Percentiles rank a stretch among this genome's conserved stretches.
Evolutionary conservation across 345 rosid genomes (phyloP).

Genomic region (Populus ilicifolia): DNA sequence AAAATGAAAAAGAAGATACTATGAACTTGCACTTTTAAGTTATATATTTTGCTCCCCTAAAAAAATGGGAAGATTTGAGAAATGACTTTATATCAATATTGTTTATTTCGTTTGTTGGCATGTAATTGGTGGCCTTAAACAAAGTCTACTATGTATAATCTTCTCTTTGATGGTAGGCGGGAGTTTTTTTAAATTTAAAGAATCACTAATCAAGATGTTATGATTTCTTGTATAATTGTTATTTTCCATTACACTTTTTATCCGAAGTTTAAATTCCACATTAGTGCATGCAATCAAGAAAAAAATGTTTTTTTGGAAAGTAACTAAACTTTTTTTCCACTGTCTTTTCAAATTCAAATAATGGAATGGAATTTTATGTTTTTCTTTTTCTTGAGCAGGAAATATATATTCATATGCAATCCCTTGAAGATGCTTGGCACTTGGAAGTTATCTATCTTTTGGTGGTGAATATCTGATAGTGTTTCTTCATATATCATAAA

Average conservation of each 20-base stretch:
- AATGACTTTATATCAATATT: not conserved
- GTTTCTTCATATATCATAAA: not conserved
- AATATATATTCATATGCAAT: conserved; percentile 54
- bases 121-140: not conserved
- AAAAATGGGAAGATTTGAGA: not conserved
- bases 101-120: not conserved
- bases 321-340: not conserved
- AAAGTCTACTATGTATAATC: not conserved
- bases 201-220: not conserved
- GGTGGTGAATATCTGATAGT: conserved; percentile 30
- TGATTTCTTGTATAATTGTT: not conserved
- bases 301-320: not conserved
- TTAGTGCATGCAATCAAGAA: not conserved
- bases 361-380: not conserved
- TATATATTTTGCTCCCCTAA: not conserved
- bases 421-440: conserved; percentile 42
- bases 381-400: conserved; percentile 37
- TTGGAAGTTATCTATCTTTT: conserved; percentile 19
- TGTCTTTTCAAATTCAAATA: not conserved
- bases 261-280: not conserved
- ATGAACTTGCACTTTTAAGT: not conserved
- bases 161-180: not conserved
- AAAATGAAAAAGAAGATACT: not conserved
- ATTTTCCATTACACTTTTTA: not conserved
- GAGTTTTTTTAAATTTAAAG: not conserved